Evolutionary conservation across 2,329 filamentous ascomycete species (phyloP).

Genomic region (Rhytidhysteron rufulum): DNA sequence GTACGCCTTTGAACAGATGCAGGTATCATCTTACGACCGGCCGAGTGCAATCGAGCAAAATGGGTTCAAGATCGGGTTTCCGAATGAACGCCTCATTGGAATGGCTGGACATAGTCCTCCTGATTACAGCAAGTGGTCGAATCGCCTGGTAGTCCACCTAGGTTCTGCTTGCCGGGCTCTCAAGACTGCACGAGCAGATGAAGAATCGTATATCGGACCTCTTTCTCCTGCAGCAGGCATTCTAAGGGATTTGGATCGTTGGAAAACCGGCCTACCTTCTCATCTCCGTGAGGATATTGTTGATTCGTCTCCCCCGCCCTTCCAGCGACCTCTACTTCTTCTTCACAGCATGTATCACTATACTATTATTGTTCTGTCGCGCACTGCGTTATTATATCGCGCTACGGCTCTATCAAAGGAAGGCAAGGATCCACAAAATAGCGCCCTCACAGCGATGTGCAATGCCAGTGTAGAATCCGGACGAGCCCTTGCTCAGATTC

Average conservation of each 20-base stretch:
- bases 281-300: constrained; percentile 33
- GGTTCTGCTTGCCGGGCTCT: constrained; percentile 37
- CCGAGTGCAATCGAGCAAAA: constrained; percentile 42
- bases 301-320: constrained; percentile 28
- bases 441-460: constrained; percentile 28
- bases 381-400: constrained; percentile 36
- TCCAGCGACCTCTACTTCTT: constrained; percentile 36
- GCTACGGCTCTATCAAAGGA: constrained; percentile 28
- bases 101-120: constrained; percentile 26
- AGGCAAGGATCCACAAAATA: constrained; percentile 21
- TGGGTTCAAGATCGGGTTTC: constrained; percentile 28
- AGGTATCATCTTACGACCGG: constrained; percentile 43
- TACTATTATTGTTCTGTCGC: constrained; percentile 35
- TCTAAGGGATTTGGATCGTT: constrained; percentile 37
- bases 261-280: constrained; percentile 36
- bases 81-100: constrained; percentile 35
- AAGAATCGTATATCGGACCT: constrained; percentile 36
- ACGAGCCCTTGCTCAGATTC: constrained; percentile 26
- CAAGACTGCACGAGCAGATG: constrained; percentile 26
- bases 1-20: constrained; percentile 46
- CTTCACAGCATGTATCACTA: constrained; percentile 41
- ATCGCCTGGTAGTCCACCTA: constrained; percentile 34
- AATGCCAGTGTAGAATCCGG: constrained; percentile 38
- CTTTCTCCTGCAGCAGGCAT: constrained; percentile 37
- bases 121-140: constrained; percentile 38